Conservation (phyloP, 1,284 basidiomycete genomes). For the Volvariella volvacea region DNA sequence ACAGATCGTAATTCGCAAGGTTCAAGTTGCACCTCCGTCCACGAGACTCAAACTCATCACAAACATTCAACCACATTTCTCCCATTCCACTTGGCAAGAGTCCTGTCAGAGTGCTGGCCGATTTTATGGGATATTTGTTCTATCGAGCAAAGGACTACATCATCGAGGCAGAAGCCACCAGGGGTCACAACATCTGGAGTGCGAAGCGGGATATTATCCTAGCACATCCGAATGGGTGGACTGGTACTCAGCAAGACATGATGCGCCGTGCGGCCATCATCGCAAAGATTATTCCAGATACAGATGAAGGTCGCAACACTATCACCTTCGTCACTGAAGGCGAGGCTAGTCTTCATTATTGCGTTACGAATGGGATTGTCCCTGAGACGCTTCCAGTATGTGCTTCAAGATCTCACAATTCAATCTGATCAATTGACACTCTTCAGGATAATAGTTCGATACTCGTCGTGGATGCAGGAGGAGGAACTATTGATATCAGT, state of each 20-base stretch:
- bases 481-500: slow-evolving; percentile 7
- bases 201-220: slow-evolving; percentile 12
- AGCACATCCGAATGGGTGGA: slow-evolving; percentile 21
- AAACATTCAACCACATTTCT: neutral
- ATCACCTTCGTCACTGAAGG: slow-evolving; percentile 19
- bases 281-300: slow-evolving; percentile 15
- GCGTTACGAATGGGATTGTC: slow-evolving; percentile 6
- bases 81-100: slow-evolving; percentile 20
- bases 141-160: slow-evolving; percentile 31
- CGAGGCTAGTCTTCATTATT: slow-evolving; percentile 17
- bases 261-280: slow-evolving; percentile 18
- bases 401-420: slow-evolving; percentile 10
- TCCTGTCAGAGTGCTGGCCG: slow-evolving; percentile 30
- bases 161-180: slow-evolving; percentile 17
- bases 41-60: slow-evolving; percentile 10
- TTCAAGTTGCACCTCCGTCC: slow-evolving; percentile 44
- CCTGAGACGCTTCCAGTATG: slow-evolving; percentile 9
- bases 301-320: neutral
- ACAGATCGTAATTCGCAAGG: slow-evolving; percentile 20
- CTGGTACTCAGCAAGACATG: slow-evolving; percentile 16
- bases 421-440: too few species aligned
- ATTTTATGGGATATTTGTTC: slow-evolving; percentile 37
- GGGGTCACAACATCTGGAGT: neutral
- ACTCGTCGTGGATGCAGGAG: slow-evolving; percentile 28
- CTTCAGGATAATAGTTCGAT: slow-evolving; percentile 20